Evolutionary conservation across 441 rosid species (phyloP).

Genomic region (Francoa sonchifolia): DNA sequence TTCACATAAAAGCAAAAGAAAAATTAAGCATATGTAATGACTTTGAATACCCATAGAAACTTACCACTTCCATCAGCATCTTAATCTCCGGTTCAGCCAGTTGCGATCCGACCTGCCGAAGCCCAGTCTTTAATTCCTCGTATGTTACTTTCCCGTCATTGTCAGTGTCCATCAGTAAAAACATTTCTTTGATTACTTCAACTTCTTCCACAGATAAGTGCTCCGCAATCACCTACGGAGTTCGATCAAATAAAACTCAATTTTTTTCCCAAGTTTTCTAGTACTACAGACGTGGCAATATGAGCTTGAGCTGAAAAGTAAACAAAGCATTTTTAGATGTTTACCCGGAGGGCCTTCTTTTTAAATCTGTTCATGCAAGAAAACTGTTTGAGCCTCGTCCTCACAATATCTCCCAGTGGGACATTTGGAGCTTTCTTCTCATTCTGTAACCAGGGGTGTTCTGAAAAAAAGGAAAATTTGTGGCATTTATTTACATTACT

Average conservation of each 20-base stretch:
- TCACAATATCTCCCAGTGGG: conserved; percentile 86
- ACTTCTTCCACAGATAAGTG: conserved; percentile 79
- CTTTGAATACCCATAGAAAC: conserved; percentile 1
- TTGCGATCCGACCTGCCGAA: conserved; percentile 86
- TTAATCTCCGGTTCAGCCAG: conserved; percentile 86
- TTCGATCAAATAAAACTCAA: conserved; percentile 9
- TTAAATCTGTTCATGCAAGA: conserved; percentile 90
- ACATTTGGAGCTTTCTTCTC: conserved; percentile 93
- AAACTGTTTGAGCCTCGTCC: conserved; percentile 86
- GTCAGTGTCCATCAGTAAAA: conserved; percentile 72
- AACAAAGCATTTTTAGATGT: conserved; percentile 13
- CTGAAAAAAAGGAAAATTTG: conserved; percentile 22
- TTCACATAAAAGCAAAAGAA: background rate
- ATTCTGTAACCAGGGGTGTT: conserved; percentile 87
- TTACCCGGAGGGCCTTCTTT: conserved; percentile 78
- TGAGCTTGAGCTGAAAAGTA: conserved; percentile 2
- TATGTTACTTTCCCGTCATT: conserved; percentile 72
- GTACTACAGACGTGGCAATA: conserved; percentile 1
- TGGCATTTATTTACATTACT: background rate
- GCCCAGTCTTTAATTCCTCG: conserved; percentile 74
- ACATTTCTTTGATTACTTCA: conserved; percentile 87
- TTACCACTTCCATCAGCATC: conserved; percentile 98
- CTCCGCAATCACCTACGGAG: conserved; percentile 78
- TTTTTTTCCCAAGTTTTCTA: conserved; percentile 2
- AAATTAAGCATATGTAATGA: background rate